Conservation (phyloP, 2,329 filamentous ascomycete species). For the Phialocephala sp. region DNA sequence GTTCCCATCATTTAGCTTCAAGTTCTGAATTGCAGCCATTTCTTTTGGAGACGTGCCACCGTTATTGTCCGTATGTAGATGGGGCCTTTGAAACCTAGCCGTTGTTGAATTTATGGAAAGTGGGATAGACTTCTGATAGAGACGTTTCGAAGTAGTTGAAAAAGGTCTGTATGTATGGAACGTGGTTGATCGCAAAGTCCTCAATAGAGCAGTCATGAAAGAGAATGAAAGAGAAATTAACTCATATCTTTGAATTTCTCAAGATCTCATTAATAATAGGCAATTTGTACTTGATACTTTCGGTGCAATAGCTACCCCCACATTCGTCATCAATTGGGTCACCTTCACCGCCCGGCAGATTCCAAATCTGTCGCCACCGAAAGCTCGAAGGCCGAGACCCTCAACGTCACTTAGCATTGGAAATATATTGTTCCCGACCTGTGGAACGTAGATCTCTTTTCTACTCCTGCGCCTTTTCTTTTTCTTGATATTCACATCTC, state of each 20-base stretch:
- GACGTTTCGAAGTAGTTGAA: neutral
- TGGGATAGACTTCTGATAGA: constrained; percentile 23
- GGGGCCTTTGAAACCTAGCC: constrained; percentile 43
- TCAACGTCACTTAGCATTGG: constrained; percentile 24
- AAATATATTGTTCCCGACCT: constrained; percentile 20
- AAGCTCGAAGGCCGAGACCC: constrained; percentile 18
- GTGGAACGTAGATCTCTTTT: constrained; percentile 3
- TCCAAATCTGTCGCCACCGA: constrained; percentile 19
- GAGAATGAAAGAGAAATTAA: neutral
- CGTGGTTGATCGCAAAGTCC: constrained; percentile 14
- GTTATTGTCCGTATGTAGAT: constrained; percentile 43
- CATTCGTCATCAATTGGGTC: constrained; percentile 10
- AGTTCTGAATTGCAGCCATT: constrained; percentile 53
- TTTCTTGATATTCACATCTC: neutral
- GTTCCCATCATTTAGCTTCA: constrained; percentile 77
- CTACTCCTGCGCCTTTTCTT: neutral
- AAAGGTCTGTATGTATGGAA: neutral
- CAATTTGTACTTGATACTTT: neutral
- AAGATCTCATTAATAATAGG: neutral
- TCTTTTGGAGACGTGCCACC: constrained; percentile 81
- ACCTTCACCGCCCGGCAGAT: constrained; percentile 13
- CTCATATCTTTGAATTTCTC: neutral
- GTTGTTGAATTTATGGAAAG: constrained; percentile 51
- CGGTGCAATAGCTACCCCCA: neutral
- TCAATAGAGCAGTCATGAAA: constrained; percentile 22